Evolutionary conservation across 2,329 filamentous ascomycete species (phyloP).

Genomic region (Fusarium brevicatenulatum): DNA sequence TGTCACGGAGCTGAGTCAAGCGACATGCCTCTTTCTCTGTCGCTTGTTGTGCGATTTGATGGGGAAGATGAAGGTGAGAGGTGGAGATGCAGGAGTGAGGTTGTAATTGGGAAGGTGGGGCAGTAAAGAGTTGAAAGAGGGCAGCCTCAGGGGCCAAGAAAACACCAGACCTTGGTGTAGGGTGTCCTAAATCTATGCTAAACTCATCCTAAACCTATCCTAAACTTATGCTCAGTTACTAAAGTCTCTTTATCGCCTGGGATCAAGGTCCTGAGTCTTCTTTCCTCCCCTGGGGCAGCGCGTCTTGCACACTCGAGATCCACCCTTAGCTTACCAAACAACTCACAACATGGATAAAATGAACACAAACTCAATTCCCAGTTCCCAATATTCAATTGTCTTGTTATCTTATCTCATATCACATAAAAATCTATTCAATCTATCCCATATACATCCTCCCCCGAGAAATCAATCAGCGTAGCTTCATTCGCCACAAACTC

Average conservation of each 20-base stretch:
- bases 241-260: no score
- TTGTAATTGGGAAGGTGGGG: background rate
- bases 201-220: no score
- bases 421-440: slow-evolving; percentile 22
- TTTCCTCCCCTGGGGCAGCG: background rate
- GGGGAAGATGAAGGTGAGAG: background rate
- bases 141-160: background rate
- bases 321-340: no score
- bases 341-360: background rate
- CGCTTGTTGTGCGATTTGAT: rapidly evolving
- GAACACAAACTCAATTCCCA: background rate
- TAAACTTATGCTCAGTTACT: no score
- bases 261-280: no score
- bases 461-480: slow-evolving; percentile 35
- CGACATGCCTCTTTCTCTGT: background rate
- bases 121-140: no score
- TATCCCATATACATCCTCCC: slow-evolving; percentile 23
- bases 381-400: slow-evolving; percentile 4
- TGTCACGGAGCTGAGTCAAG: no score
- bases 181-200: no score
- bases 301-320: background rate
- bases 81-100: background rate
- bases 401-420: slow-evolving; percentile 21
- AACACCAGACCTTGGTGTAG: no score
- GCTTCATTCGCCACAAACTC: slow-evolving; percentile 35